A percentile compares a stretch with the other conserved stretches of the same genome.
Conservation (phyloP, 495 filamentous ascomycete species). For the Neurospora terricola region DNA sequence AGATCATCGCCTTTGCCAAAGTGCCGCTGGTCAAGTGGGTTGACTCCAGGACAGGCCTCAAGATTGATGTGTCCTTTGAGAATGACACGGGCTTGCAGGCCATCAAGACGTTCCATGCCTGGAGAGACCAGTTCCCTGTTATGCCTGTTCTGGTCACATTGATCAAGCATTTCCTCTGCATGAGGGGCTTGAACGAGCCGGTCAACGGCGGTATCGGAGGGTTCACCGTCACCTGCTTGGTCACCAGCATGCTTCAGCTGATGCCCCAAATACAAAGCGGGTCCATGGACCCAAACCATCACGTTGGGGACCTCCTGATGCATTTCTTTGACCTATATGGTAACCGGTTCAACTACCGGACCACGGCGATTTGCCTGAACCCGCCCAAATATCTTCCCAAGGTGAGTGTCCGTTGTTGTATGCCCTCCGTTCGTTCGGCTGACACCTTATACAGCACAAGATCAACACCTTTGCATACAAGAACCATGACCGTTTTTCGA, state of each 20-base stretch:
- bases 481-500: slow-evolving; percentile 50
- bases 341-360: slow-evolving; percentile 56
- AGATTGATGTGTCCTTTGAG: slow-evolving; percentile 89
- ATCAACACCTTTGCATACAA: slow-evolving; percentile 31
- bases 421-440: slow-evolving; percentile 1
- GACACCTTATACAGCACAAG: slow-evolving; percentile 21
- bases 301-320: slow-evolving; percentile 70
- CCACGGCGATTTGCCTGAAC: slow-evolving; percentile 60
- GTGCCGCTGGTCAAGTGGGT: slow-evolving; percentile 91
- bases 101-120: slow-evolving; percentile 64
- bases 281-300: slow-evolving; percentile 44
- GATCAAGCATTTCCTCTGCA: slow-evolving; percentile 84
- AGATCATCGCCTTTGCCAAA: slow-evolving; percentile 62
- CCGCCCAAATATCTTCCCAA: slow-evolving; percentile 64
- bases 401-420: slow-evolving; percentile 37
- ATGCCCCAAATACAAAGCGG: slow-evolving; percentile 55
- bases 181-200: slow-evolving; percentile 86
- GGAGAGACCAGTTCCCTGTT: slow-evolving; percentile 67
- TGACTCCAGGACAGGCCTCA: slow-evolving; percentile 60
- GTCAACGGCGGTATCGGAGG: slow-evolving; percentile 86
- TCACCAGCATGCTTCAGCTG: slow-evolving; percentile 75
- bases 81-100: slow-evolving; percentile 72
- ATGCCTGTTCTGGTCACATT: slow-evolving; percentile 77
- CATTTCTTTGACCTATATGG: slow-evolving; percentile 87
- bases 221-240: slow-evolving; percentile 86